Evolutionary conservation across 169 alveolate species (phyloP), one percentile per base, ranked within the genome.

Genomic region (Haemoproteus tartakovskyi): DNA sequence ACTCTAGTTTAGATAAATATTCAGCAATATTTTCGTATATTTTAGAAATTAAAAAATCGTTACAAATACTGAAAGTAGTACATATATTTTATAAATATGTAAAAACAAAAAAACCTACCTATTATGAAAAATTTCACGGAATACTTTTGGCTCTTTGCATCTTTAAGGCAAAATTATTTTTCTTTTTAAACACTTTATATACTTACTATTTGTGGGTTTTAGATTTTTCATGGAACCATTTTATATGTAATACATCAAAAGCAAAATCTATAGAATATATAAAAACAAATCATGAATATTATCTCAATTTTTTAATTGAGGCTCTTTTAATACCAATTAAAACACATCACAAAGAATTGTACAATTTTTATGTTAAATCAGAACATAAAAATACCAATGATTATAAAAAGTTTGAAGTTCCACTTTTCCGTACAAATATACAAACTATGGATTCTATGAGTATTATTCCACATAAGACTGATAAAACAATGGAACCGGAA

Each of bases 1-100:
- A 62, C 9, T 45, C 41, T n/a, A 57, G 78, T 56, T 33, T 74
- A 26, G 78, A 74, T 38, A 74, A 74, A 33, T 74, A 74, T 27
- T 74, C 84, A 11, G 60, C 84, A 24, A 74, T 74, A 18, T 56
- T 74, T 74, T 74, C 84, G 0, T 74, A 14, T 26, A 57, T 74
- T 47, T 47, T 74, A 56, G 84, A 74, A 57, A 74, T 74, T 18
- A 74, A 74, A 36, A 74, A 74, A 57, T 74, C 84, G 1, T 45
- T 74, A 11, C 84, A 74, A 11, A 38, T 74, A 57, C 50, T 74
- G 59, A 74, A 74, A 57, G 54, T 74, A 60, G 84, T 74, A 3
- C 78, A 74, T 48, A 74, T 74, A 74, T 74, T 74, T 74, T 74
- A 74, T 74, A 74, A 74, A 61, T 74, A 56, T 61, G 4, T 74